Conservation (phyloP, 306 rosid species). For the Cicer chorassanicum region DNA sequence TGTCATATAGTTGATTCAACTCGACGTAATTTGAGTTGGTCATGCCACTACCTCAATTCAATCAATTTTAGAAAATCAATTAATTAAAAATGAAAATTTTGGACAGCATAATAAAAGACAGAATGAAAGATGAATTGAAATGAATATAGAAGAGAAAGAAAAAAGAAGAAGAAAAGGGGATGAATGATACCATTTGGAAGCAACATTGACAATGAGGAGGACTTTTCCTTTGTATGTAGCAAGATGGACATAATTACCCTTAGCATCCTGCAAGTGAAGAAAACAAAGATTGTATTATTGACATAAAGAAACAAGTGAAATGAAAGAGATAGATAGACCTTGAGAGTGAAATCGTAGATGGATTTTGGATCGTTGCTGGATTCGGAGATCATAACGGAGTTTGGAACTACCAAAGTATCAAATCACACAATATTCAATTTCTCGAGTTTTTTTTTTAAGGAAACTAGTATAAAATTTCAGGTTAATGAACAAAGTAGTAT, state of each 20-base stretch:
- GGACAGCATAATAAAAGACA: too few relatives aligned
- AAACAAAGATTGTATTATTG: too few relatives aligned
- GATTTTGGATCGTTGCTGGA: slow-evolving; percentile 47
- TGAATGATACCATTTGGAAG: slow-evolving; percentile 77
- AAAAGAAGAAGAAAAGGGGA: not conserved
- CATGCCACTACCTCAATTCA: slow-evolving; percentile 68
- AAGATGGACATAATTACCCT: slow-evolving; percentile 71
- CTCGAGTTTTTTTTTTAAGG: too few relatives aligned
- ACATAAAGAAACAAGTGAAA: not conserved
- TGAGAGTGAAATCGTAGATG: slow-evolving; percentile 55
- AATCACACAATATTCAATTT: too few relatives aligned
- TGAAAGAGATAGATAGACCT: slow-evolving; percentile 40
- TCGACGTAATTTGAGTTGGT: slow-evolving; percentile 81
- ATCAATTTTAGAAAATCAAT: not conserved
- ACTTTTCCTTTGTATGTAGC: slow-evolving; percentile 73
- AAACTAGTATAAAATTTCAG: too few relatives aligned
- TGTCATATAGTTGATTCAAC: slow-evolving; percentile 76
- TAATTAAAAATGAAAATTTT: too few relatives aligned
- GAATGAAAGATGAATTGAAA: not conserved
- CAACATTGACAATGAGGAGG: slow-evolving; percentile 81
- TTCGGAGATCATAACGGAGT: slow-evolving; percentile 41
- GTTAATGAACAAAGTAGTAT: too few relatives aligned
- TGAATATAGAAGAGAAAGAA: not conserved
- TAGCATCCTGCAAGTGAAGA: slow-evolving; percentile 62
- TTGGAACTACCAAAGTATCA: too few relatives aligned